Evolutionary conservation across 2,329 filamentous ascomycete genomes (phyloP).

Genomic region (Amylocarpus encephaloides): DNA sequence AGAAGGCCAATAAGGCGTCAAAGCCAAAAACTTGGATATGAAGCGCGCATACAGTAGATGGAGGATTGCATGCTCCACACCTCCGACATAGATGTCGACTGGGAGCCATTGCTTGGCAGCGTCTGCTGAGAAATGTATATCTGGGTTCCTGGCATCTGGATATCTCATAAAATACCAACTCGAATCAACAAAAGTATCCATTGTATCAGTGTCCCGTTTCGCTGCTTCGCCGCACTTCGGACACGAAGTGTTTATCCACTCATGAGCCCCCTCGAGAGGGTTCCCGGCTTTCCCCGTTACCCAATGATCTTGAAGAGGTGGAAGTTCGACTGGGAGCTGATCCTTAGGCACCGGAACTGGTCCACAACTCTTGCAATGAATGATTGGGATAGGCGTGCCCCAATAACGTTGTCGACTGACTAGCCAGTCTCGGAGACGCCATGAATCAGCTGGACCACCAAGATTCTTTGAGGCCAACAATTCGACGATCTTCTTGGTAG

Average conservation of each 20-base stretch:
- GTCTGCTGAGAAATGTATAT: conserved; percentile 54
- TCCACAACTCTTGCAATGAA: conserved; percentile 74
- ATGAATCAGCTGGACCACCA: conserved; percentile 62
- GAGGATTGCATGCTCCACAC: conserved; percentile 84
- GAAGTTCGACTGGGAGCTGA: conserved; percentile 71
- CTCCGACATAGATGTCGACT: conserved; percentile 83
- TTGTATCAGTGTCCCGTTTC: conserved; percentile 82
- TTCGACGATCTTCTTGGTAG: conserved; percentile 53
- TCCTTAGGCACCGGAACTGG: conserved; percentile 70
- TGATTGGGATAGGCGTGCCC: conserved; percentile 83
- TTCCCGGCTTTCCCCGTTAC: conserved; percentile 66
- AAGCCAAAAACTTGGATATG: conserved; percentile 77
- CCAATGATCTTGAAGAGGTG: conserved; percentile 62
- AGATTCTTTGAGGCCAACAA: conserved; percentile 46
- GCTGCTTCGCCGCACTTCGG: conserved; percentile 66
- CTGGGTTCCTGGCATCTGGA: conserved; percentile 60
- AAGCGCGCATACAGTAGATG: conserved; percentile 86
- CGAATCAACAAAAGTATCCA: conserved; percentile 95
- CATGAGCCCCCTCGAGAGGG: conserved; percentile 62
- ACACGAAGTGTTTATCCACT: conserved; percentile 71
- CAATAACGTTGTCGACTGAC: conserved; percentile 90
- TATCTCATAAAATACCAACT: conserved; percentile 91
- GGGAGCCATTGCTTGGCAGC: conserved; percentile 55
- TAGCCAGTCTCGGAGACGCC: conserved; percentile 82
- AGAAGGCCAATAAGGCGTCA: conserved; percentile 42